Base-by-base conservation (phyloP, 2,329 filamentous ascomycete genomes). In the Ophiostoma sp. region DNA sequence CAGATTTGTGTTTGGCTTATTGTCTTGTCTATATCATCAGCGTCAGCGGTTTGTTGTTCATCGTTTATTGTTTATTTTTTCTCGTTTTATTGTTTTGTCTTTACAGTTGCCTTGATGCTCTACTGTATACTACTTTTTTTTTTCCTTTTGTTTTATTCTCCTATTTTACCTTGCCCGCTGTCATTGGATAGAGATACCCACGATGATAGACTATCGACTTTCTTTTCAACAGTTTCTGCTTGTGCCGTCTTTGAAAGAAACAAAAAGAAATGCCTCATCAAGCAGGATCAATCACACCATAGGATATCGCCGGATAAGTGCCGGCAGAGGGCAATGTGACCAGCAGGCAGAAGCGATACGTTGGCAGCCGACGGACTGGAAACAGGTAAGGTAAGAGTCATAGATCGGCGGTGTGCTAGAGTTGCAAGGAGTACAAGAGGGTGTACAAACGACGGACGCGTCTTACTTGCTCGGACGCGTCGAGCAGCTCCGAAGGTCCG, bases 401-500 rank as follows among this genome's bases (percentile, higher is more conserved):
- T 27, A 27, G 52, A 57, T 57, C 52, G 52, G 52, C 52, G 52
- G 52, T 57, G 52, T 57, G 52, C 52, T 0, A 20, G 17, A 57
- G 52, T n/a, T 23, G n/a, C 20, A 27, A 13, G 6, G 10, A 11
- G 11, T 48, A 48, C 44, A 20, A 27, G n/a, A 57, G 52, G 52
- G 44, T 48, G 44, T 27, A 13, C n/a, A 57, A 10, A 44, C 17
- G 4, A 13, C 52, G 13, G 52, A 57, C 52, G 52, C 52, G 52
- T 57, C 52, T 57, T 27, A 15, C 10, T 11, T 17, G 15, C 3
- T 33, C 57, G 57, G 57, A 62, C 57, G 57, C 57, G 57, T 57
- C 52, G n/a, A 57, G 52, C 52, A 62, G 4, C 57, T 62, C 57
- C 57, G 57, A 62, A 11, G 15, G 60, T 64, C 62, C 57, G 57